Evolutionary conservation across 352 stramenopile genomes (phyloP), one percentile per base, ranked within the genome.

Genomic region (Pythium coloratum): DNA sequence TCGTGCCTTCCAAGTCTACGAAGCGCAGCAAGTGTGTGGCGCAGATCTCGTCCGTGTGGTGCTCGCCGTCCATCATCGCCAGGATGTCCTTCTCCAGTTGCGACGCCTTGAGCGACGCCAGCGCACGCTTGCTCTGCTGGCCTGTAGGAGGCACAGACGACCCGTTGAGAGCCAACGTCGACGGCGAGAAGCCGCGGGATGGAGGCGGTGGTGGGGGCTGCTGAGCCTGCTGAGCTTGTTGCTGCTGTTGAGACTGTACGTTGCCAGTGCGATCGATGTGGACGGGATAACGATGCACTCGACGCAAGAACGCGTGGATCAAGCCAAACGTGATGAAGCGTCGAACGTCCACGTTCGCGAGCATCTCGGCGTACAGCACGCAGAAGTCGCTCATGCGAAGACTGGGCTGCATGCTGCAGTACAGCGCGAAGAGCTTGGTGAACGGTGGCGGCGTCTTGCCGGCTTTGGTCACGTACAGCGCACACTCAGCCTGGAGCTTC

Each of bases 321-420:
- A 96, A 72, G 1, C 90, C 90, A 51, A 97, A 97, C 3, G 90
- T 95, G 69, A 94, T 81, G 67, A 96, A 93, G 20, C 88, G 73
- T 13, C 88, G 78, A 28, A 94, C 81, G 49, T 96, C 88, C n/a
- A 96, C 77, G 38, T 82, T 67, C 34, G 69, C 68, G 36, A 94
- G 82, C 26, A 80, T 89, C 60, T 91, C 79, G 10, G 72, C 80
- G 59, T 93, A 92, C 24, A 92, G 77, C 59, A 91, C 81, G 61
- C 83, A 92, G 24, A 95, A 91, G 50, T 95, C 84, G 55, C 82
- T 93, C 75, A 96, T 89, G 50, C 86, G 84, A 12, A 91, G 70
- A 49, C 82, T 92, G 1, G 88, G 88, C 62, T 96, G 86, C 53
- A 96, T 82, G 10, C 86, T 92, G 71, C 85, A 95, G 70, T 96